Percentiles rank a stretch among this genome's conserved stretches.
phyloP scores from a whole-genome alignment of 768 basidiomycete species.

The Termitomyces sp. region DNA sequence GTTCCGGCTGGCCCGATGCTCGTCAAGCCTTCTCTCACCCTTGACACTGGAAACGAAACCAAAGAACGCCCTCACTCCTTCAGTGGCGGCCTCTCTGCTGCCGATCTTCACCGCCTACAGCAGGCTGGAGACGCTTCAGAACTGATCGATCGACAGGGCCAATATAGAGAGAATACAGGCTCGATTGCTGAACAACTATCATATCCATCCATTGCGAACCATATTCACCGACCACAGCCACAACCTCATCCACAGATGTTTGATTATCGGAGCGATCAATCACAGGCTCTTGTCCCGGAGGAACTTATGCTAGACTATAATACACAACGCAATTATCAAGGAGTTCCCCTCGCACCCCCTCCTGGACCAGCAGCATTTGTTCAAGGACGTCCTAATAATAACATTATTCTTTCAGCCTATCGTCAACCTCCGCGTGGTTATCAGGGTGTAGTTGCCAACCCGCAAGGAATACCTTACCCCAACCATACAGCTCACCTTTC shows the following conservation, averaged over 20 bases:
- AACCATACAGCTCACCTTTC: conserved; percentile 66
- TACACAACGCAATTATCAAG: conserved; percentile 50
- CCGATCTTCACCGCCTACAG: conserved; percentile 73
- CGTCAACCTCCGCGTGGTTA: conserved; percentile 62
- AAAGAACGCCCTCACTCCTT: conserved; percentile 82
- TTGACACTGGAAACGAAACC: conserved; percentile 48
- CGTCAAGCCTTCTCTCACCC: conserved; percentile 52
- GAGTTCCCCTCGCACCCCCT: conserved; percentile 25
- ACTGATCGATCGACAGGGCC: conserved; percentile 38
- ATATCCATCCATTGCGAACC: conserved; percentile 67
- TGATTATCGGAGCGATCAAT: conserved; percentile 41
- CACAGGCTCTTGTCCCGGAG: conserved; percentile 33
- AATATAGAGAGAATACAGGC: conserved; percentile 44
- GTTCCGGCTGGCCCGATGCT: conserved; percentile 56
- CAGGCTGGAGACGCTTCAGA: conserved; percentile 53
- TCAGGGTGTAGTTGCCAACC: conserved; percentile 49
- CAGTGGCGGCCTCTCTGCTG: conserved; percentile 71
- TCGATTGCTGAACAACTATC: conserved; percentile 42
- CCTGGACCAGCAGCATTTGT: conserved; percentile 45
- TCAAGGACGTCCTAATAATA: conserved; percentile 50
- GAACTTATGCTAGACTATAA: conserved; percentile 56
- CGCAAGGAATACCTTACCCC: conserved; percentile 51
- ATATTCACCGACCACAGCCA: conserved; percentile 52
- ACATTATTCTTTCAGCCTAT: conserved; percentile 45
- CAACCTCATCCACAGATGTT: conserved; percentile 46